Evolutionary conservation across 345 rosid species (phyloP), one percentile per base, ranked within the genome.

Genomic region (Linum trigynum): DNA sequence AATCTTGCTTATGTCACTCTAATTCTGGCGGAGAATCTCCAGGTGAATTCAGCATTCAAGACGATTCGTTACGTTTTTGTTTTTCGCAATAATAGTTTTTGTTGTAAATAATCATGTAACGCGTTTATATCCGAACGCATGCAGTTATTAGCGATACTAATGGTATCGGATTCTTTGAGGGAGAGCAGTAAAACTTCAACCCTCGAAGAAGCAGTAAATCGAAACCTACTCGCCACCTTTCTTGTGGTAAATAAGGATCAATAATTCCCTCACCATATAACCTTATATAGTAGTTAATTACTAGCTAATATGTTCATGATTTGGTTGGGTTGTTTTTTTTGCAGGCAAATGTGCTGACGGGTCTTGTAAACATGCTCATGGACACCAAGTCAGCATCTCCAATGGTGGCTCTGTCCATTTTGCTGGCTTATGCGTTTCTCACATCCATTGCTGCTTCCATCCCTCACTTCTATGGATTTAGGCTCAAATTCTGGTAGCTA

Each of bases 311-410:
- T n/a, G n/a, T n/a, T n/a, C n/a, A n/a, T n/a, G n/a, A n/a, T n/a
- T n/a, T n/a, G n/a, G n/a, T n/a, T n/a, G n/a, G n/a, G n/a, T 65
- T 60, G 11, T 3, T 70, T 71, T 55, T 38, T 57, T 39, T 83
- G 65, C 92, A 85, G 96, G 96, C 95, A 51, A 88, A 90, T 57
- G 66, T 94, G 61, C 81, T 86, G 7, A 88, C 99, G 10, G 95
- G 97, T 38, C 39, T 88, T 66, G 88, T 89, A 67, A 92, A 92
- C 72, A 57, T 89, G 57, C 68, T 73, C 4, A 74, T 83, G 50
- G 89, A 84, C 71, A 84, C 96, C 39, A 65, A 89, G n/a, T 85
- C 75, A 69, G 78, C 74, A 36, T 75, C 92, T 37, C 69, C 85
- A 7, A 15, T 78, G 12, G 40, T 77, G 12, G 81, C 92, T 58